Conservation (phyloP, 2,329 filamentous ascomycete genomes). For the Beauveria sp. region DNA sequence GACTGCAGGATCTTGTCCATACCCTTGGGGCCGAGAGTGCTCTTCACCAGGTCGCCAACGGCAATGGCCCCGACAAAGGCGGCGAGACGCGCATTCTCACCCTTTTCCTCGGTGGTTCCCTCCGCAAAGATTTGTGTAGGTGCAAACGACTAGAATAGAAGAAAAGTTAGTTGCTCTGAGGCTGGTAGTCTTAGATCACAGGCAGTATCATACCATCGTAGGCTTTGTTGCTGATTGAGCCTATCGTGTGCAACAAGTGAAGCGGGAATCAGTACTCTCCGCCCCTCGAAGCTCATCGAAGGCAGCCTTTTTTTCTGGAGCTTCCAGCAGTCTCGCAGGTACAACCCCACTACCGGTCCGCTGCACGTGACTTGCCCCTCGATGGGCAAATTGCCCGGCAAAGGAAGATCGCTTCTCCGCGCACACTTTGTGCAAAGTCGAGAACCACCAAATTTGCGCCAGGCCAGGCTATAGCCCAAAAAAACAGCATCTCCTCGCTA, state of each 20-base stretch:
- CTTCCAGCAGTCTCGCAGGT: conserved; percentile 8
- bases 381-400: conserved; percentile 20
- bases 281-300: conserved; percentile 12
- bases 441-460: conserved; percentile 32
- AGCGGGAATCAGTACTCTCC: conserved; percentile 8
- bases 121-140: conserved; percentile 98
- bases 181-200: neutral
- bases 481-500: conserved; percentile 15
- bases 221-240: neutral
- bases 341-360: conserved; percentile 2
- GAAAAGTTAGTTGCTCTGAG: conserved; percentile 7
- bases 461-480: conserved; percentile 8
- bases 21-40: conserved; percentile 91
- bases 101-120: conserved; percentile 95
- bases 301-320: conserved; percentile 14
- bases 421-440: conserved; percentile 28
- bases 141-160: conserved; percentile 52
- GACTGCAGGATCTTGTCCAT: conserved; percentile 99
- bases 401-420: conserved; percentile 32
- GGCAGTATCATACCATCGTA: conserved; percentile 9
- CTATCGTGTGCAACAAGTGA: conserved; percentile 7
- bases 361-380: conserved; percentile 36
- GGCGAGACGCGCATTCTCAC: conserved; percentile 97
- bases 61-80: conserved; percentile 98
- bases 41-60: conserved; percentile 95